Conservation (phyloP, 228 moss, liverwort and hornwort genomes). For the Sphagnum fallax region DNA sequence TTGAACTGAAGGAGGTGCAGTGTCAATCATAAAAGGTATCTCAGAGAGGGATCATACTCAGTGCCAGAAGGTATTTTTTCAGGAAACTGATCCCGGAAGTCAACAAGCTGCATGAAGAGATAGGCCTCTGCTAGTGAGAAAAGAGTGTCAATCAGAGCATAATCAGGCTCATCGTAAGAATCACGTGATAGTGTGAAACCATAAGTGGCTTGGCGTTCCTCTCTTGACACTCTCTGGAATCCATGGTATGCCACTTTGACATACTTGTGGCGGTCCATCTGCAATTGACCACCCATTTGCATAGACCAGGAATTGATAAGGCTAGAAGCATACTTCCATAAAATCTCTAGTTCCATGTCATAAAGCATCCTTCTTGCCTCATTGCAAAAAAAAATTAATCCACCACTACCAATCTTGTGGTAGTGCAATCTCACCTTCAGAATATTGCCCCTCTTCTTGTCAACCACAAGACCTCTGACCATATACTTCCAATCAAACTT, state of each 20-base stretch:
- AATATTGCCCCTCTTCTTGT: slow-evolving; percentile 88
- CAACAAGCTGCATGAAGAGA: slow-evolving; percentile 91
- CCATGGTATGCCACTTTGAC: slow-evolving; percentile 98
- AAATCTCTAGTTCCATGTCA: background rate
- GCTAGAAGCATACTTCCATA: background rate
- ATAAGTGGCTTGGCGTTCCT: slow-evolving; percentile 72
- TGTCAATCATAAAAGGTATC: background rate
- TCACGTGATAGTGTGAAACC: slow-evolving; percentile 82
- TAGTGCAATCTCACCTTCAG: slow-evolving; percentile 50
- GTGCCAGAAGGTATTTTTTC: slow-evolving; percentile 41
- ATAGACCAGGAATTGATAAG: no score
- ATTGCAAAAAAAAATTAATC: background rate
- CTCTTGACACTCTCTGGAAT: slow-evolving; percentile 62
- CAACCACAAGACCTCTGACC: slow-evolving; percentile 93
- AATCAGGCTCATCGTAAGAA: slow-evolving; percentile 96
- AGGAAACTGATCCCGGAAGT: slow-evolving; percentile 73
- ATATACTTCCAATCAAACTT: slow-evolving; percentile 97
- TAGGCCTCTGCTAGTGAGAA: slow-evolving; percentile 97
- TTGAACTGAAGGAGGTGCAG: background rate
- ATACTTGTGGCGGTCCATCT: slow-evolving; percentile 99
- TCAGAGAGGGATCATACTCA: slow-evolving; percentile 32
- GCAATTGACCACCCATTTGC: slow-evolving; percentile 5
- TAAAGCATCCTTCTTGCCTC: background rate
- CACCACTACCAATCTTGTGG: background rate
- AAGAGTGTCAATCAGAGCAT: slow-evolving; percentile 84